Base-by-base conservation (phyloP, 208 protist genomes). In the Trypanosoma brucei region DNA sequence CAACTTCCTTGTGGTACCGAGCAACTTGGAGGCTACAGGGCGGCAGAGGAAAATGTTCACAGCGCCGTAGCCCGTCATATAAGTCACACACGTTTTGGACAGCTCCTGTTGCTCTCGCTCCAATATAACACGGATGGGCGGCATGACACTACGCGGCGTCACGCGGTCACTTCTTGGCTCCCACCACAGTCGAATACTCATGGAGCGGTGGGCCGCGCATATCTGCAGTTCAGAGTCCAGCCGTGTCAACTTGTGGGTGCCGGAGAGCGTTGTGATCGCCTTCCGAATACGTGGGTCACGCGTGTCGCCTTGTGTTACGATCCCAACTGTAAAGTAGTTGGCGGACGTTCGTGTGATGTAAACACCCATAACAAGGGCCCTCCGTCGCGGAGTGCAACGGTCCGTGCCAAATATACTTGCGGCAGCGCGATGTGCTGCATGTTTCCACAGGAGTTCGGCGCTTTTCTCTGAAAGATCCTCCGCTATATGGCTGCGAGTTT, bases 161-260 rank as follows among this genome's bases (percentile, higher is more conserved):
- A 92, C 75, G 39, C 86, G 79, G 1, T 53, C 44, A 5, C 48
- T 52, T 31, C 76, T 67, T 30, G 82, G 82, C 22, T 70, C 68
- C 86, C 86, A 92, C 80, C 80, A 83, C 35, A 89, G 8, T 14
- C 70, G 61, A 30, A 92, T 50, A 46, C 64, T 68, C 54, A 70
- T 67, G 3, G 53, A 14, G 36, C 86, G 86, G 31, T 81, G 70
- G 5, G 65, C 62, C 0, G 72, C 70, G 36, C 82, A 72, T 64
- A 92, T 64, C 33, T 82, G 78, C 36, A 92, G 56, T 46, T 50
- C 40, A 13, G 62, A 59, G 38, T 70, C 49, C 13, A 35, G 9
- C n/a, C 50, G 45, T 13, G 56, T n/a, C 33, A 78, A 40, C 22
- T 36, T 61, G 3, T 67, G 8, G 1, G 56, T 30, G 3, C 71